Evolutionary conservation across 768 basidiomycete genomes (phyloP).

Genomic region (Boletus sensibilis): DNA sequence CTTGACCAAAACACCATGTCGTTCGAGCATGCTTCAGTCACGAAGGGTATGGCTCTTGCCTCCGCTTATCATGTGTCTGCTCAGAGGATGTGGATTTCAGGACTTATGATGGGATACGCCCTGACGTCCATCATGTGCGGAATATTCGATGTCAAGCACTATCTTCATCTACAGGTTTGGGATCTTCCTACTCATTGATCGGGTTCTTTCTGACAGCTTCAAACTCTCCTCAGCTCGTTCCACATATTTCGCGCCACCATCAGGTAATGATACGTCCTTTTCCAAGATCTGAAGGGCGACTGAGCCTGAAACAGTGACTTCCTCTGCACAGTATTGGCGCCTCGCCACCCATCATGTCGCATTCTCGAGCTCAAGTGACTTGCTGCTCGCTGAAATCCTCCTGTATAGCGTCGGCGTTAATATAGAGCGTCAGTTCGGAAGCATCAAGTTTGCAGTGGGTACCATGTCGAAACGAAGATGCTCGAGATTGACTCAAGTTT

Average conservation of each 20-base stretch:
- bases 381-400: slow-evolving; percentile 72
- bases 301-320: slow-evolving; percentile 34
- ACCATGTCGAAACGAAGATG: background rate
- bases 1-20: slow-evolving; percentile 49
- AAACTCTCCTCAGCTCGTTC: slow-evolving; percentile 58
- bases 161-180: slow-evolving; percentile 78
- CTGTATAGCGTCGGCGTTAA: slow-evolving; percentile 68
- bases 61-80: slow-evolving; percentile 1
- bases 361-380: slow-evolving; percentile 82
- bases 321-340: slow-evolving; percentile 74
- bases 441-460: slow-evolving; percentile 81
- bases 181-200: background rate
- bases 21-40: slow-evolving; percentile 80
- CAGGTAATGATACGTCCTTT: slow-evolving; percentile 52
- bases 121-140: slow-evolving; percentile 72
- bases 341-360: slow-evolving; percentile 69
- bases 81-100: slow-evolving; percentile 38
- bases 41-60: slow-evolving; percentile 59
- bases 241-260: slow-evolving; percentile 86
- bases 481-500: slow-evolving; percentile 4
- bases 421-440: slow-evolving; percentile 85
- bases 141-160: slow-evolving; percentile 84
- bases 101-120: slow-evolving; percentile 72
- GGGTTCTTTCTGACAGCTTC: slow-evolving; percentile 3
- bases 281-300: slow-evolving; percentile 13